Percentiles rank a stretch among this genome's conserved stretches.
These are phyloP conservation scores for Fusarium sp. DNA, from an alignment of 2,329 filamentous ascomycete genomes.

Conservation along the genomic window DNA sequence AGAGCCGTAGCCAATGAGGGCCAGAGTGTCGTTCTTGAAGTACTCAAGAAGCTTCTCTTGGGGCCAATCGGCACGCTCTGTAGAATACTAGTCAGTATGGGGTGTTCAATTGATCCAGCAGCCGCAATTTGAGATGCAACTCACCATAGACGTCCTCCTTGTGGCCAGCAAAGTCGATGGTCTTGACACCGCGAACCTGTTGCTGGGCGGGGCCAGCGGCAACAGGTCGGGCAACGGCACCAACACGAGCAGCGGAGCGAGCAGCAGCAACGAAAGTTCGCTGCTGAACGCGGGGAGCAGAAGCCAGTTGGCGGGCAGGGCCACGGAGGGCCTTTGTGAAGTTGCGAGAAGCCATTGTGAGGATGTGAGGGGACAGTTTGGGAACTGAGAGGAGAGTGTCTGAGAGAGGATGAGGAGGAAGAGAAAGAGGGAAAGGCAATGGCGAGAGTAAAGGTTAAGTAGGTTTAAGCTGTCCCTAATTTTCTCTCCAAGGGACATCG, in stretches of 20 bases:
- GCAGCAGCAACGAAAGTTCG: conserved; percentile 72
- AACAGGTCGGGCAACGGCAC: conserved; percentile 63
- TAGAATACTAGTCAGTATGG: conserved; percentile 43
- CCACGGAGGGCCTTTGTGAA: conserved; percentile 75
- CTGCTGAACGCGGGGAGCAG: conserved; percentile 66
- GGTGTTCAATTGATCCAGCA: neutral
- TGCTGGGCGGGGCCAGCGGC: conserved; percentile 66
- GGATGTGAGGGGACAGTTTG: conserved; percentile 31
- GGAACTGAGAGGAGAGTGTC: conserved; percentile 38
- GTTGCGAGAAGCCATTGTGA: conserved; percentile 81
- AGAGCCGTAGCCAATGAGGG: conserved; percentile 97
- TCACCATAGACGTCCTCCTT: conserved; percentile 95
- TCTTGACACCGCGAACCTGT: conserved; percentile 93
- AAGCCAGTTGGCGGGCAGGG: conserved; percentile 70
- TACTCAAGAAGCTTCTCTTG: conserved; percentile 98
- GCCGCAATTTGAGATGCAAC: conserved; percentile 39
- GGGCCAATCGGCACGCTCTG: conserved; percentile 98
- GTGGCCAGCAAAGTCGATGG: conserved; percentile 95
- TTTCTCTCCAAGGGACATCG: conserved; percentile 30
- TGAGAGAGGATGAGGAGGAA: conserved; percentile 45
- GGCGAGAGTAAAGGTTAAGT: conserved; percentile 43
- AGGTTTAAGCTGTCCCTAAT: conserved; percentile 32
- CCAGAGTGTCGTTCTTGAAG: conserved; percentile 99
- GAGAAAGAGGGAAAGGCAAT: conserved; percentile 20
- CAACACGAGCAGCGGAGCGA: conserved; percentile 64